Percentiles rank a stretch among this genome's conserved stretches.
phyloP scores from a whole-genome alignment of 2,329 filamentous ascomycete species.

The Ceratocystis alfenasii region DNA sequence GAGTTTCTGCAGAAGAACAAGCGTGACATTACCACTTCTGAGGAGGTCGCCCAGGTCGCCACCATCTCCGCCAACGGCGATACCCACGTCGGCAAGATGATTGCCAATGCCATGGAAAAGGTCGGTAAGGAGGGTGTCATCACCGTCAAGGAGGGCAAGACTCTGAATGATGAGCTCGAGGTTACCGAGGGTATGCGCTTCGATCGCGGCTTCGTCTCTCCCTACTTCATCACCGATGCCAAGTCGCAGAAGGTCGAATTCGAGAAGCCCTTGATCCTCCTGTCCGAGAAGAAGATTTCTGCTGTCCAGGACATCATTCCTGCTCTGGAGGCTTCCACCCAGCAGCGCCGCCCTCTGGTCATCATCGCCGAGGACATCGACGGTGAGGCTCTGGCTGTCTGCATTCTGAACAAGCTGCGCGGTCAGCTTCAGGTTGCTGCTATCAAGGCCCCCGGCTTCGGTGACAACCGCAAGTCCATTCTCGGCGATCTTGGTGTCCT shows the following conservation, averaged over 20 bases:
- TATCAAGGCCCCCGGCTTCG: constrained; percentile 97
- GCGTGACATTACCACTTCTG: constrained; percentile 93
- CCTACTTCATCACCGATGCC: constrained; percentile 99
- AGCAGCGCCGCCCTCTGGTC: constrained; percentile 85
- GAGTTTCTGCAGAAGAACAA: constrained; percentile 92
- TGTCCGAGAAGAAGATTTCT: constrained; percentile 99
- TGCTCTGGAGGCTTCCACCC: constrained; percentile 90
- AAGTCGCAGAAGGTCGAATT: constrained; percentile 99
- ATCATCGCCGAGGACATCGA: constrained; percentile 99
- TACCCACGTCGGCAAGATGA: constrained; percentile 83
- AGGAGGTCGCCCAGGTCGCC: constrained; percentile 93
- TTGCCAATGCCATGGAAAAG: constrained; percentile 99
- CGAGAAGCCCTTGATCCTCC: constrained; percentile 95
- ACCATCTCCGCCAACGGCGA: constrained; percentile 98
- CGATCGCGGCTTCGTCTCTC: constrained; percentile 95
- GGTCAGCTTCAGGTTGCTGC: constrained; percentile 97
- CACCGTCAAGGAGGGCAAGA: constrained; percentile 99
- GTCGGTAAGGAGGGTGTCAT: constrained; percentile 99
- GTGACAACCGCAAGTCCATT: constrained; percentile 99
- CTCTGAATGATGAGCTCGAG: constrained; percentile 92
- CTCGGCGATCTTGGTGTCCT: constrained; percentile 92
- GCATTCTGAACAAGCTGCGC: constrained; percentile 99
- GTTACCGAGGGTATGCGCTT: constrained; percentile 99
- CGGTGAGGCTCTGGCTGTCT: constrained; percentile 93
- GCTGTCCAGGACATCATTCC: constrained; percentile 98